phyloP scores from a whole-genome alignment of 1,139 yeast genomes.

The Diutina neorugosa region DNA sequence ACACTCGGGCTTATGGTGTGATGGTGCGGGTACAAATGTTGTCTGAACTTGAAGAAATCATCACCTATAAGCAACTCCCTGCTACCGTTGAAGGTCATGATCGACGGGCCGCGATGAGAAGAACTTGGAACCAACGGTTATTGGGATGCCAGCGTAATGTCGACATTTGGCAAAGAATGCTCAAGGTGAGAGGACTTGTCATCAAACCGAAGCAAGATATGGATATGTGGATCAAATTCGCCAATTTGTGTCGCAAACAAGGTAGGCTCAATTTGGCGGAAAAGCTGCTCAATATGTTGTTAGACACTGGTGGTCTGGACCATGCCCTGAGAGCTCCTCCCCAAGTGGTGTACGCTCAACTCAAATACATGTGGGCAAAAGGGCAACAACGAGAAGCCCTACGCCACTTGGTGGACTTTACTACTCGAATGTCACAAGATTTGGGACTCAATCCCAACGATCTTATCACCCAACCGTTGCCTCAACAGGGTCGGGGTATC shows the following conservation, averaged over 20 bases:
- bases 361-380: constrained; percentile 95
- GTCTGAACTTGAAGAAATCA: constrained; percentile 92
- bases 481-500: constrained; percentile 61
- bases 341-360: constrained; percentile 91
- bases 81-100: constrained; percentile 48
- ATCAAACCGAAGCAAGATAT: constrained; percentile 93
- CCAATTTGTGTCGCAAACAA: constrained; percentile 87
- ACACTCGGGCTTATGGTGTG: constrained; percentile 92
- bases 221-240: constrained; percentile 98
- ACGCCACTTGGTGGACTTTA: constrained; percentile 75
- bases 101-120: constrained; percentile 64
- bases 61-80: constrained; percentile 74
- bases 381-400: constrained; percentile 84
- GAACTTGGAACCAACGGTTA: constrained; percentile 89
- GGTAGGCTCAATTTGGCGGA: constrained; percentile 90
- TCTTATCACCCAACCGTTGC: constrained; percentile 79
- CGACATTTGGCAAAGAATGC: constrained; percentile 95
- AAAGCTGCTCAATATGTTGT: constrained; percentile 67
- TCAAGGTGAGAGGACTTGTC: constrained; percentile 86
- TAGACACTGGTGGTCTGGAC: constrained; percentile 48
- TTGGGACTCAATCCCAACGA: constrained; percentile 71
- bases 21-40: constrained; percentile 95
- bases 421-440: constrained; percentile 83
- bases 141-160: constrained; percentile 93
- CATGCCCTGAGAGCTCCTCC: constrained; percentile 81